These are phyloP conservation scores for Aspergillus terreus DNA, from an alignment of 2,329 filamentous ascomycete genomes.

Conservation along the genomic window DNA sequence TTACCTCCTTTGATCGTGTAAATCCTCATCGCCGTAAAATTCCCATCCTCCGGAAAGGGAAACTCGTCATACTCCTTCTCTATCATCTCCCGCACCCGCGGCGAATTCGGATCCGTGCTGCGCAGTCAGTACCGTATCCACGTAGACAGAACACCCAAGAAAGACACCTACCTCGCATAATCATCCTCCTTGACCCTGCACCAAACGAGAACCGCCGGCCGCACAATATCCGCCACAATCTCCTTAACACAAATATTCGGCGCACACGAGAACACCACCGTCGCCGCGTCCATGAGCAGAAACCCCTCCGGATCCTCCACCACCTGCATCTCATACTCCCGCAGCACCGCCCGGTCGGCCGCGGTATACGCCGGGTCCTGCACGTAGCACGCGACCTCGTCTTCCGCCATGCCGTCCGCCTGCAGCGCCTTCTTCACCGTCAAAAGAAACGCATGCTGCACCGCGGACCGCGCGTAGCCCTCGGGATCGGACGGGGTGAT, in stretches of 20 bases:
- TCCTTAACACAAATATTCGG: conserved; percentile 28
- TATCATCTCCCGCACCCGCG: background rate
- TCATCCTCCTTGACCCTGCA: background rate
- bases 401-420: background rate
- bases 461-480: background rate
- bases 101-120: background rate
- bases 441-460: conserved; percentile 10
- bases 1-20: background rate
- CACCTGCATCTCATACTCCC: conserved; percentile 1
- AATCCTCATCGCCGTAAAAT: background rate
- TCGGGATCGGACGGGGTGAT: background rate
- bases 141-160: too few species aligned
- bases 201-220: conserved; percentile 19
- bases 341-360: conserved; percentile 8
- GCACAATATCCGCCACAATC: conserved; percentile 31
- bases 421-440: background rate
- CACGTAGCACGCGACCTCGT: conserved; percentile 7
- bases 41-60: background rate
- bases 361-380: conserved; percentile 15
- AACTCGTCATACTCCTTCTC: background rate
- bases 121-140: background rate
- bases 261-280: conserved; percentile 27
- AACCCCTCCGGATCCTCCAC: conserved; percentile 23
- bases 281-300: conserved; percentile 26
- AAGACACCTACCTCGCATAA: background rate